These are phyloP conservation scores for Epichloe sp. DNA, from an alignment of 2,329 filamentous ascomycete genomes.

Conservation along the genomic window DNA sequence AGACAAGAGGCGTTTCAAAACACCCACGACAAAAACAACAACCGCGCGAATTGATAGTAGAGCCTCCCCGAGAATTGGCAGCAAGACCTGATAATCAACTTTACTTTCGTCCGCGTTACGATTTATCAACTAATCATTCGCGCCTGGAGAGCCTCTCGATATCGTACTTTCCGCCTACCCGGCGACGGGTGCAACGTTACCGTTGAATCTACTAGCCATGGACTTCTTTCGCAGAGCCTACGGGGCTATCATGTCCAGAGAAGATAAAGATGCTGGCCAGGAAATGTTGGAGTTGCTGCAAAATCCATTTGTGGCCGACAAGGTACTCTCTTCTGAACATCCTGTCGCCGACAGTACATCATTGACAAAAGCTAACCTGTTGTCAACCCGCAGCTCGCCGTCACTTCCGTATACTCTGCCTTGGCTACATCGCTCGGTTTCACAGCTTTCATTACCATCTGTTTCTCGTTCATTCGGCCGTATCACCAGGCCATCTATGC, in stretches of 20 bases:
- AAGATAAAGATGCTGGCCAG: slow-evolving; percentile 20
- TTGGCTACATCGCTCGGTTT: slow-evolving; percentile 68
- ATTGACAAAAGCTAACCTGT: not conserved
- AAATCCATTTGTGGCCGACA: slow-evolving; percentile 31
- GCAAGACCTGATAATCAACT: not conserved
- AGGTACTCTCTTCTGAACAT: not conserved
- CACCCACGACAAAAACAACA: not conserved
- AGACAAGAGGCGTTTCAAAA: not conserved
- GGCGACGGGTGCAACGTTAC: not conserved
- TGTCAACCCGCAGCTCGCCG: slow-evolving; percentile 13
- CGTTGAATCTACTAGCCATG: not conserved
- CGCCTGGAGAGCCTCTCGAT: not conserved
- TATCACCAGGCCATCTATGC: slow-evolving; percentile 90
- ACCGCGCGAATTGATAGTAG: not conserved
- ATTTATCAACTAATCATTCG: not conserved
- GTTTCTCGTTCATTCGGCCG: slow-evolving; percentile 82
- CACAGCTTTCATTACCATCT: slow-evolving; percentile 57
- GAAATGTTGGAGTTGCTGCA: slow-evolving; percentile 35
- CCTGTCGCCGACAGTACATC: too few relatives aligned
- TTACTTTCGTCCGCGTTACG: not conserved
- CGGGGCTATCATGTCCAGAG: not conserved
- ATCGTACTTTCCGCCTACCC: not conserved
- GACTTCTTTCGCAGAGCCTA: not conserved
- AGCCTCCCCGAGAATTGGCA: not conserved
- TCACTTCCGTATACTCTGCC: slow-evolving; percentile 58